phyloP scores from a whole-genome alignment of 176 grass and related monocot species.

The Lolium perenne region DNA sequence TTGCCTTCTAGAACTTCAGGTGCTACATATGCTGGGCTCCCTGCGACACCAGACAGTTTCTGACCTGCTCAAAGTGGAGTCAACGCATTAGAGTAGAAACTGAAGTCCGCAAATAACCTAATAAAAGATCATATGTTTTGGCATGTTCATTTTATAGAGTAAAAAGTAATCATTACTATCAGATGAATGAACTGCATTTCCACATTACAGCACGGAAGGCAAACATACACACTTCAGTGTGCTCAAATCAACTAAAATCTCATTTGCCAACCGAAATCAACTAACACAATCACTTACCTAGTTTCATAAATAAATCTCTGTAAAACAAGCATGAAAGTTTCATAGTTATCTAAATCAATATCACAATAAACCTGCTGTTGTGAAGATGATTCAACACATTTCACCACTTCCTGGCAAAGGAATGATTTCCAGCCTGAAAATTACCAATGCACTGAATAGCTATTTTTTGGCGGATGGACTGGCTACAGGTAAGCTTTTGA shows the following conservation, averaged over 20 bases:
- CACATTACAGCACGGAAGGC: too few species aligned
- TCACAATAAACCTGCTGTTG: not conserved
- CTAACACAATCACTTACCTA: too few species aligned
- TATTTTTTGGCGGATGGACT: not conserved
- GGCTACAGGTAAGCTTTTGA: not conserved
- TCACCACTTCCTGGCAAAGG: not conserved
- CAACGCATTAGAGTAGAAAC: conserved; percentile 30
- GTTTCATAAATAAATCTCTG: too few species aligned
- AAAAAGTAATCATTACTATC: not conserved
- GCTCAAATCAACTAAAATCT: too few species aligned
- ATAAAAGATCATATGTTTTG: not conserved
- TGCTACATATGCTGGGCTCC: conserved; percentile 93
- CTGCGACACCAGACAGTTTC: conserved; percentile 79
- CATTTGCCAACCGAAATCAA: too few species aligned
- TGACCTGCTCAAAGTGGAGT: conserved; percentile 66
- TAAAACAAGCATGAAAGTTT: too few species aligned
- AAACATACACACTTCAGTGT: too few species aligned
- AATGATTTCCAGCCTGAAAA: not conserved
- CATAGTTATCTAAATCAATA: too few species aligned
- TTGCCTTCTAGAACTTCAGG: conserved; percentile 84
- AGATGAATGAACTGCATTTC: not conserved
- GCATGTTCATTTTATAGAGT: not conserved
- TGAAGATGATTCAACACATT: too few species aligned
- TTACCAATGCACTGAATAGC: not conserved
- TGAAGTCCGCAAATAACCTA: not conserved